Evolutionary conservation across 2,329 filamentous ascomycete genomes (phyloP).

Genomic region (Xylaria sp.): DNA sequence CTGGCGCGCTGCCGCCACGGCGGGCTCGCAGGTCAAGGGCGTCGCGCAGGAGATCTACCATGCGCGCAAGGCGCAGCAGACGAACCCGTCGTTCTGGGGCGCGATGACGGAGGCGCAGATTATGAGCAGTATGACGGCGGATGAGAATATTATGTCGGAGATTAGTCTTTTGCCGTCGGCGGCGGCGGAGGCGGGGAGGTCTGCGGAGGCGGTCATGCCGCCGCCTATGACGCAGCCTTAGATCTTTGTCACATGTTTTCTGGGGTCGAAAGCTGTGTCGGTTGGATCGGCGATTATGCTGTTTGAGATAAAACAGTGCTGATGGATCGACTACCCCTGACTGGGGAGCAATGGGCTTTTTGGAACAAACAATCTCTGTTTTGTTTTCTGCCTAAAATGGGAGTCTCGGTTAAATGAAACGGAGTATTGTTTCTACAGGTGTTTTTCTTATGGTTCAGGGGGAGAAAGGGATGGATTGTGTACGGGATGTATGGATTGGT

Average conservation of each 20-base stretch:
- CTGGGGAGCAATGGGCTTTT: background rate
- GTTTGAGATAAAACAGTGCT: too few species aligned
- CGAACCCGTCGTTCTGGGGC: constrained; percentile 49
- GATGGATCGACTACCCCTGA: too few species aligned
- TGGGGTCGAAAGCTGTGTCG: too few species aligned
- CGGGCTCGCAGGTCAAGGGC: constrained; percentile 66
- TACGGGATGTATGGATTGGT: background rate
- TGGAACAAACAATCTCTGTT: background rate
- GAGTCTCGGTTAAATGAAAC: background rate
- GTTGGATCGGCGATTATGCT: too few species aligned
- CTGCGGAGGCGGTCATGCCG: constrained; percentile 7
- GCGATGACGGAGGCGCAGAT: constrained; percentile 51
- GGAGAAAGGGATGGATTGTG: background rate
- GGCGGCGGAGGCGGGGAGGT: constrained; percentile 4
- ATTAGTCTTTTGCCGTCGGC: constrained; percentile 40
- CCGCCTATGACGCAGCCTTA: constrained; percentile 14
- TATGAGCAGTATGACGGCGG: constrained; percentile 49
- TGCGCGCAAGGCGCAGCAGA: constrained; percentile 51
- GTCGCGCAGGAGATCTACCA: constrained; percentile 73
- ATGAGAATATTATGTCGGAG: constrained; percentile 55
- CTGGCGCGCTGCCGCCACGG: constrained; percentile 67
- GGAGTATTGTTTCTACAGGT: background rate
- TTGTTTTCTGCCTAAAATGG: background rate
- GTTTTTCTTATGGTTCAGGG: background rate
- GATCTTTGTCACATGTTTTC: background rate